A percentile compares a stretch with the other conserved stretches of the same genome.
phyloP scores from a whole-genome alignment of 1,284 basidiomycete species.

The Kwoniella shivajii region DNA sequence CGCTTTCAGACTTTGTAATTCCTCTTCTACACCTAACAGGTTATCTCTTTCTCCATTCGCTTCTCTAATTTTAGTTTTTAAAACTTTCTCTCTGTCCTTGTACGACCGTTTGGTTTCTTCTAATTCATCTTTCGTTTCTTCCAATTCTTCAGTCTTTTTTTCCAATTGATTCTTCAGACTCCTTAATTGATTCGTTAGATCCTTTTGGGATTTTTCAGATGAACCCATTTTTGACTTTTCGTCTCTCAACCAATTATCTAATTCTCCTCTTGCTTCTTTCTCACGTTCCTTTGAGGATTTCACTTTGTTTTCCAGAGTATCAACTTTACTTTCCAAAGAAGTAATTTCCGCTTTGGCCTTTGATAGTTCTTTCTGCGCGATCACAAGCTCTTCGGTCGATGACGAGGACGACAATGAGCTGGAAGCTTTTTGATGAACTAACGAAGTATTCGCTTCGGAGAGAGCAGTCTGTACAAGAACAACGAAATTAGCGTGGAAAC shows the following conservation, averaged over 20 bases:
- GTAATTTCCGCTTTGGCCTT: slow-evolving; percentile 20
- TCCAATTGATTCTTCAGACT: slow-evolving; percentile 31
- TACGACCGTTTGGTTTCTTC: slow-evolving; percentile 26
- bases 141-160: slow-evolving; percentile 29
- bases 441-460: slow-evolving; percentile 33
- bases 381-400: slow-evolving; percentile 9
- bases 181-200: slow-evolving; percentile 35
- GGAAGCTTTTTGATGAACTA: slow-evolving; percentile 33
- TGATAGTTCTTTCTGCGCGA: slow-evolving; percentile 12
- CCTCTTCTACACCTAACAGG: slow-evolving; percentile 37
- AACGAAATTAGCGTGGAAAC: too few species aligned
- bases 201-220: slow-evolving; percentile 31
- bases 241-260: slow-evolving; percentile 32
- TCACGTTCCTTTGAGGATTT: slow-evolving; percentile 31
- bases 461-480: slow-evolving; percentile 28
- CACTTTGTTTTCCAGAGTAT: slow-evolving; percentile 29
- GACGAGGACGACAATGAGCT: slow-evolving; percentile 19
- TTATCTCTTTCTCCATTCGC: slow-evolving; percentile 31
- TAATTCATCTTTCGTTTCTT: slow-evolving; percentile 39
- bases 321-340: slow-evolving; percentile 27
- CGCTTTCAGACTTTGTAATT: slow-evolving; percentile 25
- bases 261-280: slow-evolving; percentile 30
- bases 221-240: slow-evolving; percentile 33
- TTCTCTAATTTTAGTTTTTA: slow-evolving; percentile 29
- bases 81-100: slow-evolving; percentile 35